Evolutionary conservation across 2,329 filamentous ascomycete genomes (phyloP).

Genomic region (Emydomyces testavorans): DNA sequence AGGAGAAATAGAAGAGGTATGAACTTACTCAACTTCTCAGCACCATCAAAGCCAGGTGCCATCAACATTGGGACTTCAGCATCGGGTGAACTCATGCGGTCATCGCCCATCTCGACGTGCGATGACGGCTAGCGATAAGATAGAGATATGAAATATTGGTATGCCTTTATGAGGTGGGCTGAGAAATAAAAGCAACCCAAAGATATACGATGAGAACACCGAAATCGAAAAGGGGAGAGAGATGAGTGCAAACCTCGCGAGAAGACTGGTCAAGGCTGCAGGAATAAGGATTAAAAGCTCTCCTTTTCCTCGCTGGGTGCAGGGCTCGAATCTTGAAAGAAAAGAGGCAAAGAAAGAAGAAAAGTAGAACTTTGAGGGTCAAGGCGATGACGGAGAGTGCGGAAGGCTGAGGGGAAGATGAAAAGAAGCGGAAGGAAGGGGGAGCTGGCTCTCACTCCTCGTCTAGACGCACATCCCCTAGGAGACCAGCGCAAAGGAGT

Average conservation of each 20-base stretch:
- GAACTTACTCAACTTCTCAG: constrained; percentile 7
- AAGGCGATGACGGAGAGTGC: background rate
- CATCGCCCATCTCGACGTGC: constrained; percentile 2
- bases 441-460: constrained; percentile 4
- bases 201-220: background rate
- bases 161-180: background rate
- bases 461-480: constrained; percentile 1
- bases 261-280: background rate
- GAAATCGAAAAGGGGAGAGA: background rate
- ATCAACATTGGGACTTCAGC: background rate
- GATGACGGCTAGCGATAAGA: background rate
- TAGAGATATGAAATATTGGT: background rate
- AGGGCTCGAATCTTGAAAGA: background rate
- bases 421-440: constrained; percentile 1
- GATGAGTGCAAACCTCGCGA: background rate
- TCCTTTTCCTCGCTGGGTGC: background rate
- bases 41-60: constrained; percentile 1
- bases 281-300: background rate
- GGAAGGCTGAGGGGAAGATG: background rate
- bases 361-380: constrained; percentile 2
- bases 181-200: background rate
- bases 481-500: background rate
- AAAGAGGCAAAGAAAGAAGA: background rate
- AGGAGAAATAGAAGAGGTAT: background rate
- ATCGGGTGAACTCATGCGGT: background rate